These are phyloP conservation scores for Ephemerocybe angulata DNA, from an alignment of 768 basidiomycete species.

Conservation along the genomic window DNA sequence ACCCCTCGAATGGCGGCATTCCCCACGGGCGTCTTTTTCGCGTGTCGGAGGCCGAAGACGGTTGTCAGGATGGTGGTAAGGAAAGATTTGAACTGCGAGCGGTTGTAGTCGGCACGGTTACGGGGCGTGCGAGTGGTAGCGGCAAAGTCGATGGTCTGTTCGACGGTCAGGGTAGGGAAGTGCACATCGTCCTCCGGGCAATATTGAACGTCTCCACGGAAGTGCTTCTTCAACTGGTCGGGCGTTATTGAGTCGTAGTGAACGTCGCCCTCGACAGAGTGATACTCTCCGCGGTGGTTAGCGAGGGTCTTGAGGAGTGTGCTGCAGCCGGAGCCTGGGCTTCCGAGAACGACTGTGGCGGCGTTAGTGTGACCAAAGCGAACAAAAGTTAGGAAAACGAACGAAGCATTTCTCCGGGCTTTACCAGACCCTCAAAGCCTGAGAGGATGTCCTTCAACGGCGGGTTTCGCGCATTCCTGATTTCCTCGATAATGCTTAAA, in stretches of 20 bases:
- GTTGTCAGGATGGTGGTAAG: constrained; percentile 55
- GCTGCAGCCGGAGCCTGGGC: constrained; percentile 81
- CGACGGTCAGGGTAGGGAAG: constrained; percentile 82
- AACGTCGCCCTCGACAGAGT: constrained; percentile 68
- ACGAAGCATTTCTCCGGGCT: constrained; percentile 78
- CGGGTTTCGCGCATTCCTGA: constrained; percentile 56
- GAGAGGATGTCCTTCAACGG: constrained; percentile 59
- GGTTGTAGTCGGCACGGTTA: constrained; percentile 40
- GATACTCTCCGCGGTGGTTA: constrained; percentile 68
- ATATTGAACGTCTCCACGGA: constrained; percentile 78
- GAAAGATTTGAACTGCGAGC: constrained; percentile 39
- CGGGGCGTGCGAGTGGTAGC: constrained; percentile 65
- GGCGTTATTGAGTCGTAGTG: constrained; percentile 75
- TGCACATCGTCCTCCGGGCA: constrained; percentile 85
- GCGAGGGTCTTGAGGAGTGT: constrained; percentile 81
- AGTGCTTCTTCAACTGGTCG: constrained; percentile 56
- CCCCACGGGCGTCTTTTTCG: constrained; percentile 70
- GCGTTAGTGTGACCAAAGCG: constrained; percentile 17
- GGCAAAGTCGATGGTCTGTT: constrained; percentile 71
- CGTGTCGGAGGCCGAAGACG: constrained; percentile 75
- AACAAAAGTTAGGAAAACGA: constrained; percentile 36
- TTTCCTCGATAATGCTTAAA: constrained; percentile 33
- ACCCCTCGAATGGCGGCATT: constrained; percentile 72
- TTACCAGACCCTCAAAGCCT: constrained; percentile 62
- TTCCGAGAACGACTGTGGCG: constrained; percentile 71